A percentile compares a stretch with the other conserved stretches of the same genome.
Evolutionary conservation across 192 early-diverging fungal genomes (phyloP).

Genomic region (Backusella parvicylindrica): DNA sequence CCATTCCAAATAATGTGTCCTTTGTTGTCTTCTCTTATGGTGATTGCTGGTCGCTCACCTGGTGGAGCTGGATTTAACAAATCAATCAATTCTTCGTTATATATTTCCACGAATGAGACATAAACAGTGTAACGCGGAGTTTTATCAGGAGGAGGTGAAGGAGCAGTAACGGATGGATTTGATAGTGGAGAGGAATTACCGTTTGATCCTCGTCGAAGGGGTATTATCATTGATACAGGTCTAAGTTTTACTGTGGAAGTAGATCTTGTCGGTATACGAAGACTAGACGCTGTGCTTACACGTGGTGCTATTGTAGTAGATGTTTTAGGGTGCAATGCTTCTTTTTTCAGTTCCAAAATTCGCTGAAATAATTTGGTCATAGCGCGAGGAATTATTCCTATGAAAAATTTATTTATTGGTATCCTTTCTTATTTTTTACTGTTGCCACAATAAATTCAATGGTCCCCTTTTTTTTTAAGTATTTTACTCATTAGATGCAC

Average conservation of each 20-base stretch:
- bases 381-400: conserved; percentile 66
- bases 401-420: not conserved
- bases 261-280: conserved; percentile 2
- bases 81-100: conserved; percentile 97
- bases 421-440: not conserved
- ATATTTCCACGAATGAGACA: conserved; percentile 92
- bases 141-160: not conserved
- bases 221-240: conserved; percentile 7
- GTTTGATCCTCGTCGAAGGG: not conserved
- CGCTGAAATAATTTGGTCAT: conserved; percentile 56
- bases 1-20: conserved; percentile 85
- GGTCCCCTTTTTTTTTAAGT: not conserved
- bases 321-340: not conserved
- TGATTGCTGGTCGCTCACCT: conserved; percentile 56
- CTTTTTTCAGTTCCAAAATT: conserved; percentile 1
- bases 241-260: conserved; percentile 8
- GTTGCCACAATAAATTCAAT: not conserved
- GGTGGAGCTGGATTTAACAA: conserved; percentile 64
- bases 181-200: not conserved
- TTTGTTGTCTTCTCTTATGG: conserved; percentile 78
- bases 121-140: conserved; percentile 38
- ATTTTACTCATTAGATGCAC: not conserved
- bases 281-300: not conserved
- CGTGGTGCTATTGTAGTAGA: not conserved
- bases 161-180: not conserved